Percentiles rank a stretch among this genome's conserved stretches.
Evolutionary conservation across 306 rosid species (phyloP).

Genomic region (Cucurbita maxima): DNA sequence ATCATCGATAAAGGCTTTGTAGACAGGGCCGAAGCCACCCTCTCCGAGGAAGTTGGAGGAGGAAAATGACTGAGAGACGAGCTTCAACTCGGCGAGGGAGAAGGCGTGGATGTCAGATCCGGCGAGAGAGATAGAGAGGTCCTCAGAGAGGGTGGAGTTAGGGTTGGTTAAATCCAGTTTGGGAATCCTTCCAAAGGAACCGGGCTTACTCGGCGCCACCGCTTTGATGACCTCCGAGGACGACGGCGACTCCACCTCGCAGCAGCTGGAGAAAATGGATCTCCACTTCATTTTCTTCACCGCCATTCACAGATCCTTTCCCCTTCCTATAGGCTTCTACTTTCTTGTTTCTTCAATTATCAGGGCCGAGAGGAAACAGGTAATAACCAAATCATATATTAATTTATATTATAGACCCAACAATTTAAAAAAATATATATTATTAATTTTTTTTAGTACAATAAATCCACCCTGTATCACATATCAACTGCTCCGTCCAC

Average conservation of each 20-base stretch:
- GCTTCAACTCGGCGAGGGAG: constrained; percentile 37
- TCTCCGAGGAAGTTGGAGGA: constrained; percentile 45
- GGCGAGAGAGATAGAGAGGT: constrained; percentile 40
- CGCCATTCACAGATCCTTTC: background rate
- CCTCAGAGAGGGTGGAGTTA: constrained; percentile 26
- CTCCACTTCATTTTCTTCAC: constrained; percentile 21
- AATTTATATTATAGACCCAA: no score
- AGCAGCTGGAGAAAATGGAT: constrained; percentile 30
- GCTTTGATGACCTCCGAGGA: constrained; percentile 20
- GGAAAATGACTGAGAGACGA: constrained; percentile 35
- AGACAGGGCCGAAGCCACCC: constrained; percentile 72
- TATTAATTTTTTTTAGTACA: no score
- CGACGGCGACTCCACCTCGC: constrained; percentile 7
- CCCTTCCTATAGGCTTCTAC: no score
- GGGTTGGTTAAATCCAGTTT: constrained; percentile 36
- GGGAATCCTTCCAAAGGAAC: constrained; percentile 24
- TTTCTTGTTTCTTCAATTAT: background rate
- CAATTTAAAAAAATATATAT: no score
- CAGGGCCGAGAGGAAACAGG: no score
- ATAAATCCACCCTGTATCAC: background rate
- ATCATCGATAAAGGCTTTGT: constrained; percentile 51
- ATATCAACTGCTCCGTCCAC: background rate
- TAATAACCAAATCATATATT: no score
- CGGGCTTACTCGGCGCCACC: constrained; percentile 12
- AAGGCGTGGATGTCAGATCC: constrained; percentile 44